A percentile compares a stretch with the other conserved stretches of the same genome.
Evolutionary conservation across 1,139 yeast species (phyloP).

Genomic region (Sugiyamaella xylanicola): DNA sequence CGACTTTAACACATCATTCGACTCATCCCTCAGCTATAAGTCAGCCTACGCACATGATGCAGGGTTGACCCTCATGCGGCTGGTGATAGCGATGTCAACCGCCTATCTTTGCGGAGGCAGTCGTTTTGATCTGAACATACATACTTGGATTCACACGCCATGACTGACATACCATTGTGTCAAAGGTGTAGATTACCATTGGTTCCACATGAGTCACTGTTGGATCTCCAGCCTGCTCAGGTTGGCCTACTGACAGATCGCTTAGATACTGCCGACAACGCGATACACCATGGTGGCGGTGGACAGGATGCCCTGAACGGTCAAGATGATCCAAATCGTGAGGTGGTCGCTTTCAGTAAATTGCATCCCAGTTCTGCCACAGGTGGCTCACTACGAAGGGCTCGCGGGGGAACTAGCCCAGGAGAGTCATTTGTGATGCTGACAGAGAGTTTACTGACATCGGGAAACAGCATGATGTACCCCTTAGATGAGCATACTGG

Average conservation of each 20-base stretch:
- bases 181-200: slow-evolving; percentile 64
- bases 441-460: slow-evolving; percentile 41
- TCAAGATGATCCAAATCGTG: background rate
- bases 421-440: slow-evolving; percentile 49
- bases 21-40: too few species aligned
- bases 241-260: slow-evolving; percentile 46
- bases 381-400: background rate
- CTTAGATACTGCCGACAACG: slow-evolving; percentile 25
- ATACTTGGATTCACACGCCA: background rate
- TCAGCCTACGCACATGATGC: background rate
- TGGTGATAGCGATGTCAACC: background rate
- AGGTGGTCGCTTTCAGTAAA: slow-evolving; percentile 7
- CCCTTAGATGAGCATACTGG: slow-evolving; percentile 4
- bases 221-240: slow-evolving; percentile 57
- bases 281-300: slow-evolving; percentile 17
- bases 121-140: background rate
- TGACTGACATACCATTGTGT: slow-evolving; percentile 41
- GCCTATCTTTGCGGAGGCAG: background rate
- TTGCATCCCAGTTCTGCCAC: slow-evolving; percentile 5
- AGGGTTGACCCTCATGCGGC: slow-evolving; percentile 8
- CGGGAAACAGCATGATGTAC: slow-evolving; percentile 9
- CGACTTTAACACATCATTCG: too few species aligned
- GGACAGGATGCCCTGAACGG: slow-evolving; percentile 2
- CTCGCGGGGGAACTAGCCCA: slow-evolving; percentile 24
- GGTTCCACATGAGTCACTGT: slow-evolving; percentile 55